Percentiles rank a stretch among this genome's conserved stretches.
Conservation (phyloP, 2,329 filamentous ascomycete species). For the Fusarium subtropicale region DNA sequence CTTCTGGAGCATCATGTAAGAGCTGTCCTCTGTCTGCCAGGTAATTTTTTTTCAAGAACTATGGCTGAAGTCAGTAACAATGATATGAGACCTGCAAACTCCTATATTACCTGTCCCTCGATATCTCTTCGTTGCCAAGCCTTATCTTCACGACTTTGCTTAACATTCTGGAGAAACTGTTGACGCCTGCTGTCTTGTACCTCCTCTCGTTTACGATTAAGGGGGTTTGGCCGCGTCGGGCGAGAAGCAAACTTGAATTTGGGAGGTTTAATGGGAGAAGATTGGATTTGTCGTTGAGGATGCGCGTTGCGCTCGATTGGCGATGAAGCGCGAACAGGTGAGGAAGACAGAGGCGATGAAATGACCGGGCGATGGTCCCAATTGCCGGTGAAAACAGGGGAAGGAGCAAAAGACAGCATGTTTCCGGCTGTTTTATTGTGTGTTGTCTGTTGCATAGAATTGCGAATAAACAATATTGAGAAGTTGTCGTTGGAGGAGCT, state of each 20-base stretch:
- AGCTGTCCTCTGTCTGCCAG: slow-evolving; percentile 51
- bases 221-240: slow-evolving; percentile 70
- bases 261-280: slow-evolving; percentile 57
- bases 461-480: neutral
- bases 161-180: slow-evolving; percentile 76
- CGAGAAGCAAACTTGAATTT: slow-evolving; percentile 66
- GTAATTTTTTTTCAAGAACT: slow-evolving; percentile 55
- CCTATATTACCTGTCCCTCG: slow-evolving; percentile 62
- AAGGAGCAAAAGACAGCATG: slow-evolving; percentile 58
- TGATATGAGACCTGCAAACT: neutral
- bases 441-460: slow-evolving; percentile 52
- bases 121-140: slow-evolving; percentile 71
- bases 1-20: slow-evolving; percentile 51
- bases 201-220: slow-evolving; percentile 70
- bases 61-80: slow-evolving; percentile 8
- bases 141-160: slow-evolving; percentile 69
- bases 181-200: slow-evolving; percentile 72
- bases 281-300: slow-evolving; percentile 57
- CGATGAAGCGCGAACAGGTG: slow-evolving; percentile 66
- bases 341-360: slow-evolving; percentile 63
- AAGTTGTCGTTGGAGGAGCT: neutral
- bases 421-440: slow-evolving; percentile 42
- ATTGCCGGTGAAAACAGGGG: slow-evolving; percentile 58
- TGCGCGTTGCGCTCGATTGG: slow-evolving; percentile 57
- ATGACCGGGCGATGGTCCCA: slow-evolving; percentile 61